Percentiles rank a stretch among this genome's conserved stretches.
phyloP scores from a whole-genome alignment of 2,329 filamentous ascomycete genomes.

The Fusarium torulosum region DNA sequence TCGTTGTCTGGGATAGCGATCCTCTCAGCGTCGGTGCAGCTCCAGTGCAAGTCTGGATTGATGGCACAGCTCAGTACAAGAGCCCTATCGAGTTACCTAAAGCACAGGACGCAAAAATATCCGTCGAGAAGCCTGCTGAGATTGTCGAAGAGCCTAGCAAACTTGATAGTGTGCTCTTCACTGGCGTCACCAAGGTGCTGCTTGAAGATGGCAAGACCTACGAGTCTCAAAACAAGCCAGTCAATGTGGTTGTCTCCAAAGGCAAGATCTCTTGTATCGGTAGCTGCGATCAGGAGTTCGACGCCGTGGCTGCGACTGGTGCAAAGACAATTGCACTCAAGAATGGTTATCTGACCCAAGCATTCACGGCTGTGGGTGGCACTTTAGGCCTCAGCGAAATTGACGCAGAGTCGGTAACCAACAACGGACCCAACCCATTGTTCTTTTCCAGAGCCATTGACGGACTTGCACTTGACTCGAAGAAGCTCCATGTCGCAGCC shows the following conservation, averaged over 20 bases:
- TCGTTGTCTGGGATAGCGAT: slow-evolving; percentile 73
- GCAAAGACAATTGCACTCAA: slow-evolving; percentile 60
- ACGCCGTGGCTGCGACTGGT: slow-evolving; percentile 51
- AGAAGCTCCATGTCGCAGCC: slow-evolving; percentile 66
- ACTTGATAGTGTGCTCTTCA: slow-evolving; percentile 63
- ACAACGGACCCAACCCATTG: slow-evolving; percentile 62
- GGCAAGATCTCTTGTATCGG: slow-evolving; percentile 71
- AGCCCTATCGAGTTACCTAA: slow-evolving; percentile 67
- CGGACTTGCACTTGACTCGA: slow-evolving; percentile 66
- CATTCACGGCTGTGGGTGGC: slow-evolving; percentile 72
- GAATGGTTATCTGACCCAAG: slow-evolving; percentile 71
- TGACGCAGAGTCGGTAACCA: slow-evolving; percentile 66
- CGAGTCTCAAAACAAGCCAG: slow-evolving; percentile 51
- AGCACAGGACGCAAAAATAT: slow-evolving; percentile 54
- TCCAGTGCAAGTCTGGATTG: slow-evolving; percentile 73
- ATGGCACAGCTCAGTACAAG: slow-evolving; percentile 67
- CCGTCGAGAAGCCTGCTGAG: slow-evolving; percentile 56
- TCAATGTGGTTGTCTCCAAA: slow-evolving; percentile 64
- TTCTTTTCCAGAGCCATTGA: slow-evolving; percentile 70
- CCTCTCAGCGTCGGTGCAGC: slow-evolving; percentile 70
- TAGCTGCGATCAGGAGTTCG: slow-evolving; percentile 60
- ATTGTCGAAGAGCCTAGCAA: slow-evolving; percentile 58
- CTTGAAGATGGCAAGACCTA: slow-evolving; percentile 58
- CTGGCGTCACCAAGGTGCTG: slow-evolving; percentile 65
- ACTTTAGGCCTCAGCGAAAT: slow-evolving; percentile 74